A percentile compares a stretch with the other conserved stretches of the same genome.
phyloP scores from a whole-genome alignment of 176 grass and related monocot genomes.

The Tuctoria greenei region DNA sequence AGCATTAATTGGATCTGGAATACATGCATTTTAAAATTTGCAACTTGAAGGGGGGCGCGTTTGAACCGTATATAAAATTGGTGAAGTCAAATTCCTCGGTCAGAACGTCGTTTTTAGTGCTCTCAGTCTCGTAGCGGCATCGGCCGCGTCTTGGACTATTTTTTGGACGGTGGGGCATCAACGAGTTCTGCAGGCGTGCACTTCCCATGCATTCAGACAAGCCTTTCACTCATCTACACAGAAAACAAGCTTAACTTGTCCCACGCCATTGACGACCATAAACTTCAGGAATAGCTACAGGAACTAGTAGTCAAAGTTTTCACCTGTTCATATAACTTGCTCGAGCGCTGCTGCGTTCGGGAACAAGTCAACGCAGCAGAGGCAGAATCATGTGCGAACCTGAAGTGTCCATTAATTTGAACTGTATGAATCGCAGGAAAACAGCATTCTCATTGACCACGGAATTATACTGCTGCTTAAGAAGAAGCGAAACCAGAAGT shows the following conservation, averaged over 20 bases:
- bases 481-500: not conserved
- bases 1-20: constrained; percentile 1
- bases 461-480: no score
- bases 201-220: not conserved
- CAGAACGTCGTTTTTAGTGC: not conserved
- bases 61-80: constrained; percentile 10
- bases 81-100: constrained; percentile 30
- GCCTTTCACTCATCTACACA: not conserved
- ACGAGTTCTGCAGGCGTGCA: not conserved
- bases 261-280: constrained; percentile 9
- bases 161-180: constrained; percentile 1
- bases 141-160: constrained; percentile 4
- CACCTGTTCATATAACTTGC: not conserved
- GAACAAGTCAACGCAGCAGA: not conserved
- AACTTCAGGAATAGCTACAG: not conserved
- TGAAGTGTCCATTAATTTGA: not conserved
- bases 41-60: not conserved
- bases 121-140: not conserved
- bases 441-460: not conserved
- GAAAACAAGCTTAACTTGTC: not conserved
- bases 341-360: not conserved
- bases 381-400: not conserved
- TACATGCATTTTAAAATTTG: not conserved
- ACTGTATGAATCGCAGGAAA: not conserved
- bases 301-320: not conserved